These are phyloP conservation scores for Mercurialis annua DNA, from an alignment of 345 rosid species.

Conservation along the genomic window DNA sequence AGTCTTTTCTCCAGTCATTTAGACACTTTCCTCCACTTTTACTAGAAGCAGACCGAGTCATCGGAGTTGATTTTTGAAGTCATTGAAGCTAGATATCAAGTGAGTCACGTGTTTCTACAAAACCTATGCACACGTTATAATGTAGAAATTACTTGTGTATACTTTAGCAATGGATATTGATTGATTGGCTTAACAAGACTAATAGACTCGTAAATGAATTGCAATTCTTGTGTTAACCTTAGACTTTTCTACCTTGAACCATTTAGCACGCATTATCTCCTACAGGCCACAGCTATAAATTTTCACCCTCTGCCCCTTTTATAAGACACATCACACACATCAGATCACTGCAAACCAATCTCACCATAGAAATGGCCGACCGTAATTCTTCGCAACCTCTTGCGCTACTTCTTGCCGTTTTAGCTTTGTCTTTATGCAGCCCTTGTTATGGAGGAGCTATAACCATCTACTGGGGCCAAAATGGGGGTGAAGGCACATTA, in stretches of 20 bases:
- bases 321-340: background rate
- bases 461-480: constrained; percentile 22
- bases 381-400: background rate
- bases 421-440: background rate
- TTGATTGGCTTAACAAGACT: no score
- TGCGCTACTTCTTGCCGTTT: background rate
- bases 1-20: no score
- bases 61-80: no score
- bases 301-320: background rate
- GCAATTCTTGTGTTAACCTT: background rate
- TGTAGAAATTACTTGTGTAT: no score
- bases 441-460: constrained; percentile 12
- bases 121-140: no score
- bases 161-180: no score
- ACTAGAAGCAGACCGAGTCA: no score
- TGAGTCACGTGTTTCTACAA: no score
- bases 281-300: constrained; percentile 1
- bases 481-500: constrained; percentile 16
- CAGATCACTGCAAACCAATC: background rate
- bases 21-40: no score
- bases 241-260: background rate
- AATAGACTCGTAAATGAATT: no score
- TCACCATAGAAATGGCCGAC: background rate
- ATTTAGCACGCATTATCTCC: background rate
- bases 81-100: no score